phyloP scores from a whole-genome alignment of 768 basidiomycete genomes.

The Tulasnella sp. region DNA sequence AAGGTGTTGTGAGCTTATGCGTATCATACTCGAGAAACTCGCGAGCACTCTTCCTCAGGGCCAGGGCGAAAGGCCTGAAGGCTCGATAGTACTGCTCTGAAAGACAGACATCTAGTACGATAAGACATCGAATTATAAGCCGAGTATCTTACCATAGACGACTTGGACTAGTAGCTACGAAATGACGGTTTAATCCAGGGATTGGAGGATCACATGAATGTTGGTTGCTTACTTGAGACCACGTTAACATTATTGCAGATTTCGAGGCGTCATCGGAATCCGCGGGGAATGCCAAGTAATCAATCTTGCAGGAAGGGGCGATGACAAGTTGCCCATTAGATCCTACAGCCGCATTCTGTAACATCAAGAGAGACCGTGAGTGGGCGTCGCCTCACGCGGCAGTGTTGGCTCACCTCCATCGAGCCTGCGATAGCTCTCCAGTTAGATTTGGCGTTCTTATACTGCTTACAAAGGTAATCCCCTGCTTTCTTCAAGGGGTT shows the following conservation, averaged over 20 bases:
- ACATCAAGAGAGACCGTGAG: neutral
- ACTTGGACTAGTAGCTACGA: neutral
- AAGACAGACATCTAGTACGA: neutral
- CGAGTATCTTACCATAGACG: too few relatives aligned
- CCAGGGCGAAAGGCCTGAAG: neutral
- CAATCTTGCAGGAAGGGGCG: neutral
- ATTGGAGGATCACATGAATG: neutral
- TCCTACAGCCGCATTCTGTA: neutral
- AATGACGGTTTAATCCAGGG: neutral
- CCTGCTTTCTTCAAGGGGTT: too few relatives aligned
- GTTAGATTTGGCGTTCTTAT: neutral
- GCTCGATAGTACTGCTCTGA: neutral
- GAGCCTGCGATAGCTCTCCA: neutral
- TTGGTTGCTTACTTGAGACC: neutral
- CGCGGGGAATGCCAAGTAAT: too few relatives aligned
- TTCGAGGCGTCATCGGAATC: too few relatives aligned
- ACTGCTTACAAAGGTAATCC: neutral
- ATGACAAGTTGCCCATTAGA: neutral
- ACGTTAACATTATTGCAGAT: neutral
- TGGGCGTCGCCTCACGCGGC: neutral
- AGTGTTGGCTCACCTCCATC: neutral
- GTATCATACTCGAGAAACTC: neutral
- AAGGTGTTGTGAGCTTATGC: neutral
- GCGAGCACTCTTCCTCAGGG: neutral
- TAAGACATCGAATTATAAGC: too few relatives aligned